Conservation (phyloP, 164 flowering plant genomes). For the Nelumbo lutea region DNA sequence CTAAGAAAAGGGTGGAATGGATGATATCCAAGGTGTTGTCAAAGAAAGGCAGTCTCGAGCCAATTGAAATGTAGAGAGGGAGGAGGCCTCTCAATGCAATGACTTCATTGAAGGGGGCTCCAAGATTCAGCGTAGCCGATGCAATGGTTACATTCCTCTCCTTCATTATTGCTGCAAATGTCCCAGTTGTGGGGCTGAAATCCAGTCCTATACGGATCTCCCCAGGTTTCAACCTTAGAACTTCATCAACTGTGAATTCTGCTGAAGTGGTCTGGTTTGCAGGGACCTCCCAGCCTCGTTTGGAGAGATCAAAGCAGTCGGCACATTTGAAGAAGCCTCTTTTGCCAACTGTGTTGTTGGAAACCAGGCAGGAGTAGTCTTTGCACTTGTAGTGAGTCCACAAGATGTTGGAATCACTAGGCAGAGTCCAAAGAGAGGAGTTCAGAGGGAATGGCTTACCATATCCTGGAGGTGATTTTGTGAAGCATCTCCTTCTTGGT, state of each 20-base stretch:
- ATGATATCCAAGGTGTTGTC: constrained; percentile 41
- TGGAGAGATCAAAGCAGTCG: constrained; percentile 32
- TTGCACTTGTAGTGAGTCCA: constrained; percentile 41
- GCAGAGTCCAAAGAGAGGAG: constrained; percentile 35
- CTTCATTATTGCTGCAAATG: constrained; percentile 42
- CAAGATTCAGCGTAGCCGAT: constrained; percentile 36
- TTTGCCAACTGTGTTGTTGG: constrained; percentile 21
- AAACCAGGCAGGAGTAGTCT: constrained; percentile 29
- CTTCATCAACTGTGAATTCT: constrained; percentile 36
- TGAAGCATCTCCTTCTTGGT: constrained; percentile 41
- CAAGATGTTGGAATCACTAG: constrained; percentile 23
- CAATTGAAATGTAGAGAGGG: constrained; percentile 33
- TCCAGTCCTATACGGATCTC: constrained; percentile 40
- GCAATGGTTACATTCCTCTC: constrained; percentile 36
- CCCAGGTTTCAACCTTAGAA: constrained; percentile 31
- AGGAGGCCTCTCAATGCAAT: constrained; percentile 38
- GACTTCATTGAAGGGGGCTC: constrained; percentile 40
- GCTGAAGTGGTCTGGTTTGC: constrained; percentile 21
- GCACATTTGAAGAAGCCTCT: constrained; percentile 41
- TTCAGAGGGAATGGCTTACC: constrained; percentile 24
- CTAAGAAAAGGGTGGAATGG: constrained; percentile 34
- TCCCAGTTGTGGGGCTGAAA: constrained; percentile 37
- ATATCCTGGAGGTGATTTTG: constrained; percentile 29
- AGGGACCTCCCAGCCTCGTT: constrained; percentile 24
- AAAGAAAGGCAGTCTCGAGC: constrained; percentile 35